phyloP scores from a whole-genome alignment of 208 protist species.

The Kentomonas sorsogonicus region DNA sequence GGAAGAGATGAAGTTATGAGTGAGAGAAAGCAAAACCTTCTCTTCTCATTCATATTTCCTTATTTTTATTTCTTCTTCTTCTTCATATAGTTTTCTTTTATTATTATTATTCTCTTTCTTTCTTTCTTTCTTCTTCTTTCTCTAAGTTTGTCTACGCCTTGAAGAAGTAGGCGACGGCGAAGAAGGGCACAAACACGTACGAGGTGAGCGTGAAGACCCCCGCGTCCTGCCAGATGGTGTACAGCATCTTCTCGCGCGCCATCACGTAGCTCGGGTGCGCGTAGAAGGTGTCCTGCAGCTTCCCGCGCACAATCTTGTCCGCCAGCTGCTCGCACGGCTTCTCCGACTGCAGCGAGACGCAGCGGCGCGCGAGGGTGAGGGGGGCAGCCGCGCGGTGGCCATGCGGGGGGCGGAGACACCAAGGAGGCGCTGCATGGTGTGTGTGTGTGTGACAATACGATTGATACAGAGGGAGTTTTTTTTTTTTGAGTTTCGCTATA shows the following conservation, averaged over 20 bases:
- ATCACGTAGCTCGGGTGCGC: slow-evolving; percentile 85
- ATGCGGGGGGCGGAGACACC: slow-evolving; percentile 8
- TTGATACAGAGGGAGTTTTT: neutral
- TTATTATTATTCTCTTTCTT: slow-evolving; percentile 11
- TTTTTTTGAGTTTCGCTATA: neutral
- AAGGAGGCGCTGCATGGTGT: slow-evolving; percentile 12
- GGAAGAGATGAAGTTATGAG: too few relatives aligned
- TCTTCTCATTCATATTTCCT: too few relatives aligned
- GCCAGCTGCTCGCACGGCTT: slow-evolving; percentile 75
- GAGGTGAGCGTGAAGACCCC: slow-evolving; percentile 66
- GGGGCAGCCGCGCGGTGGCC: neutral
- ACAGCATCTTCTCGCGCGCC: slow-evolving; percentile 86
- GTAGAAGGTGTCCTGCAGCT: slow-evolving; percentile 58
- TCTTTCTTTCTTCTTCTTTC: slow-evolving; percentile 7
- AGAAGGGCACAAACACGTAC: slow-evolving; percentile 74
- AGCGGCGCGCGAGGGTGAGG: slow-evolving; percentile 28
- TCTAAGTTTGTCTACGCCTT: slow-evolving; percentile 69
- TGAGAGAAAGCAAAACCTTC: too few relatives aligned
- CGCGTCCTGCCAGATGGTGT: slow-evolving; percentile 85
- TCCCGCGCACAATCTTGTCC: slow-evolving; percentile 82
- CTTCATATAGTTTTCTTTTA: slow-evolving; percentile 1
- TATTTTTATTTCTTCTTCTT: too few relatives aligned
- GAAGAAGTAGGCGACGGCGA: slow-evolving; percentile 80
- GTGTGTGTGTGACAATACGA: neutral
- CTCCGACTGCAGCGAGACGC: slow-evolving; percentile 71